Base-by-base conservation (phyloP, 768 basidiomycete genomes). In the Rhodotorula graminis region DNA sequence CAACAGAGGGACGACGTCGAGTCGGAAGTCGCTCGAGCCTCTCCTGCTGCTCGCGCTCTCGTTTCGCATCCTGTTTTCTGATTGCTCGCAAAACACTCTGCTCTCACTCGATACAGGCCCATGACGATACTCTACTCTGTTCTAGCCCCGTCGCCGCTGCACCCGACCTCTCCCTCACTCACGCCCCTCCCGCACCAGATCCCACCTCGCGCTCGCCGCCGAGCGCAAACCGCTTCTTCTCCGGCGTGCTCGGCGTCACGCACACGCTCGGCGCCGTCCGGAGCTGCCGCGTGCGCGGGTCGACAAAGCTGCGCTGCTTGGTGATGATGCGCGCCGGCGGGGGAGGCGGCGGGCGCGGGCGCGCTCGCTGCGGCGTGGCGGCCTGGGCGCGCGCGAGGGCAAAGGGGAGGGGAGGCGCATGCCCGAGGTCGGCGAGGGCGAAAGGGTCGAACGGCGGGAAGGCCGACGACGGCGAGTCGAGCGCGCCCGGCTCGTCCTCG, bases 391-490 rank as follows among this genome's bases (percentile, higher is more conserved):
- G 3, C 2, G 53, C 14, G 3, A n/a, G 8, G 37, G 27, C 23
- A 29, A 31, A 42, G 42, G 55, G 2, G 44, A 27, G 64, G 3
- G 44, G 64, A 31, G 64, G 46, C 4, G 64, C 44, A 8, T 31
- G 44, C 31, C 31, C n/a, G 62, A 23, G 5, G 6, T 29, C 31
- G 21, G 64, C 18, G 56, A 65, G 33, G 12, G 64, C 18, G 46
- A 65, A 58, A 6, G 64, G 64, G 56, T 57, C 55, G 56, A 65
- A 58, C 21, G 64, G 64, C 18, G 64, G 40, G n/a, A 42, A 64
- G n/a, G 37, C 37, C 8, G 40, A 11, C 19, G 53, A 55, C 0
- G 63, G 63, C 2, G 53, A 58, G 46, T 65, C 64, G 64, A n/a
- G 46, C 19, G 31, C 46, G 47, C 33, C 31, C 7, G 49, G 31